Evolutionary conservation across 2,329 filamentous ascomycete species (phyloP), one percentile per base, ranked within the genome.

Genomic region (Juglanconis sp.): DNA sequence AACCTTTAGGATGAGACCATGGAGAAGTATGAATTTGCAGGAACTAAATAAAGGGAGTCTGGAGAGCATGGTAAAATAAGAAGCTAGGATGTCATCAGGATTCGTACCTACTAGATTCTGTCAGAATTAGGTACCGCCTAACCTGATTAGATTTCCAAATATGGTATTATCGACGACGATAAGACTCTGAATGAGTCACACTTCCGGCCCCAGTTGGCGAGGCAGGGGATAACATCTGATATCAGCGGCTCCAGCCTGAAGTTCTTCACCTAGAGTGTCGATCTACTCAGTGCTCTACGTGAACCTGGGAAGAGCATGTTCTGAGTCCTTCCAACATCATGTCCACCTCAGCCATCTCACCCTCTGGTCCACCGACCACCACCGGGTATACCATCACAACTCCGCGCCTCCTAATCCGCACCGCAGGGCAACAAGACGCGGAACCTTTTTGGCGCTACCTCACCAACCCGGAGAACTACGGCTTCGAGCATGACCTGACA

Each of bases 381-480:
- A 40, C 30, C 17, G 59, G 59, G 24, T 30, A 56, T n/a, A 44
- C 40, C 10, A 78, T 59, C 74, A 77, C 36, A 73, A 82, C 48
- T 75, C 80, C 15, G 72, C 71, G 73, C 40, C 69, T 79, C 31
- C 72, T 73, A 31, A 73, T 78, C 59, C 75, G 77, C 62, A 68
- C 68, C 17, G 74, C 72, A 1, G 66, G 69, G 8, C 32, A 38
- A 8, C 46, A 57, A 36, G 65, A 67, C 32, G 65, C 49, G 36
- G 59, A 57, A 0, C 64, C 54, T 5, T 54, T 65, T 38, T 44
- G 56, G 17, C 32, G 40, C 6, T 35, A 66, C 24, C 57, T 65
- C 6, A 62, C 50, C 5, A 50, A 67, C 8, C 65, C 62, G 0
- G 62, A 57, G 13, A 68, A 65, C 24, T 65, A 62, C 34, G 64